These are phyloP conservation scores for Mortierella sp. DNA, from an alignment of 371 early-diverging fungal genomes.

Conservation along the genomic window DNA sequence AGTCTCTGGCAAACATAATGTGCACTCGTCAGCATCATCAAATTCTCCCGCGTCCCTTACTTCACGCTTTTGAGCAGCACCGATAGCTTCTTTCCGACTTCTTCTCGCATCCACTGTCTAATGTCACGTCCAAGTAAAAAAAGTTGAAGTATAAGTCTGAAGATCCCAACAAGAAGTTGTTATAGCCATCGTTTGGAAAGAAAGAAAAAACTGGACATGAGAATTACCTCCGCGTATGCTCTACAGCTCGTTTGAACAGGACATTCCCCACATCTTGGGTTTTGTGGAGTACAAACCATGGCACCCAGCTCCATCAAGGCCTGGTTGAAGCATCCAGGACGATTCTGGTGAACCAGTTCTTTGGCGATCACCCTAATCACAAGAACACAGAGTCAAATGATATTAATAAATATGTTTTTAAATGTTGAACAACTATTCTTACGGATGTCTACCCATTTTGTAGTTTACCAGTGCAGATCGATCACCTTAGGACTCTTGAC, in stretches of 20 bases:
- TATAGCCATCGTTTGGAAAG: background rate
- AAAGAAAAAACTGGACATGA: background rate
- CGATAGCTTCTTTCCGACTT: conserved; percentile 40
- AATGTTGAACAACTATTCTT: too few relatives aligned
- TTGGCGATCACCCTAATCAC: conserved; percentile 68
- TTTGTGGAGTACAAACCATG: conserved; percentile 80
- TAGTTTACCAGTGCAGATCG: conserved; percentile 69
- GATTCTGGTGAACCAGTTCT: conserved; percentile 60
- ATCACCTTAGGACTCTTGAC: conserved; percentile 71
- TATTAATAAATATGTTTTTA: too few relatives aligned
- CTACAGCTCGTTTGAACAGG: conserved; percentile 71
- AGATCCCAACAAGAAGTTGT: background rate
- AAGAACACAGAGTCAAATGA: too few relatives aligned
- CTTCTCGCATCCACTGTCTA: conserved; percentile 33
- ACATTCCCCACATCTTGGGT: conserved; percentile 76
- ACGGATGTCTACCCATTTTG: too few relatives aligned
- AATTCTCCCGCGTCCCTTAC: conserved; percentile 4
- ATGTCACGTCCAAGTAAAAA: background rate
- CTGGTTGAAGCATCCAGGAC: conserved; percentile 88
- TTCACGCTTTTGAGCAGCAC: conserved; percentile 7
- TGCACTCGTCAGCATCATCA: conserved; percentile 17
- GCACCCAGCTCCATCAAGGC: conserved; percentile 90
- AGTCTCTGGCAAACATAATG: conserved; percentile 29
- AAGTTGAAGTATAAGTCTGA: too few relatives aligned
- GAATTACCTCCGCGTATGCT: conserved; percentile 68